Evolutionary conservation across 306 rosid species (phyloP).

Genomic region (Cucumis cinereus): DNA sequence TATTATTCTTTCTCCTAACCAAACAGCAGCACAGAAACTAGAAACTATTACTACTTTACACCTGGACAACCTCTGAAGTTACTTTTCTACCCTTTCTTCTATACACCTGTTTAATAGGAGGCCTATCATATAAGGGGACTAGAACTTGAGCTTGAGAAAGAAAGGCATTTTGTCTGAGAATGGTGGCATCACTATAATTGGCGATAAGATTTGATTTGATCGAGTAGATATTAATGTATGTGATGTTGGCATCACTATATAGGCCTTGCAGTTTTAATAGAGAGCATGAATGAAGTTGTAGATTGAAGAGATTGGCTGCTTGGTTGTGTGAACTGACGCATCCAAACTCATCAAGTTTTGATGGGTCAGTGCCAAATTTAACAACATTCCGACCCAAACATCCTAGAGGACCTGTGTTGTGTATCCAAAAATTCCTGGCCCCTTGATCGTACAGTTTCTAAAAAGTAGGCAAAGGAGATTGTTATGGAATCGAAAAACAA

Average conservation of each 20-base stretch:
- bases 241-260: conserved; percentile 47
- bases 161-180: conserved; percentile 79
- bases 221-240: conserved; percentile 60
- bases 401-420: conserved; percentile 86
- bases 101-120: no score
- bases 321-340: conserved; percentile 63
- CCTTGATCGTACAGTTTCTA: conserved; percentile 73
- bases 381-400: conserved; percentile 76
- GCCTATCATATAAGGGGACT: not conserved
- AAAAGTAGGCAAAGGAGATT: not conserved
- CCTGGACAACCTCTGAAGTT: no score
- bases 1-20: no score
- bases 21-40: no score
- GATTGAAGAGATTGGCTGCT: conserved; percentile 65
- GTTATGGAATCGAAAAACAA: no score
- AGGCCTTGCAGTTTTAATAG: conserved; percentile 52
- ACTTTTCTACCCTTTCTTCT: no score
- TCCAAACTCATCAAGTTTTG: conserved; percentile 63
- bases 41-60: no score
- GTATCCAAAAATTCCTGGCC: conserved; percentile 75
- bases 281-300: conserved; percentile 62
- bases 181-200: conserved; percentile 66
- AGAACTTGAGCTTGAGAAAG: conserved; percentile 60
- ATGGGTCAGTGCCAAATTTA: conserved; percentile 66
- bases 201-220: conserved; percentile 62